phyloP scores from a whole-genome alignment of 352 stramenopile species.

The Phytophthora kernoviae region DNA sequence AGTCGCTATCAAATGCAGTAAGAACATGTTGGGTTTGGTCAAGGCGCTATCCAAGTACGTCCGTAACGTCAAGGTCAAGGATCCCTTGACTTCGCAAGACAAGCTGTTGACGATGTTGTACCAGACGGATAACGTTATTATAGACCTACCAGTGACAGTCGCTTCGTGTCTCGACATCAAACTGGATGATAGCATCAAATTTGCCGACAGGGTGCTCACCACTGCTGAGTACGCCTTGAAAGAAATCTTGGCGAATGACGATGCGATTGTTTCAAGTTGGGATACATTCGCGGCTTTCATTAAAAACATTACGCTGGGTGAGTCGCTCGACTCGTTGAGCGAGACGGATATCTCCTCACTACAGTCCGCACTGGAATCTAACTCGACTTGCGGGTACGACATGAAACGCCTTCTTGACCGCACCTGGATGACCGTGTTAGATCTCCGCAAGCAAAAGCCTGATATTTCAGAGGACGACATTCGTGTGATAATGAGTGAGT shows the following conservation, averaged over 20 bases:
- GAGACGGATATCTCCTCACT: constrained; percentile 36
- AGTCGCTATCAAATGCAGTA: constrained; percentile 39
- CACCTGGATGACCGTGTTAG: constrained; percentile 38
- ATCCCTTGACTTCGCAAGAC: constrained; percentile 37
- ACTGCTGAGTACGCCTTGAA: constrained; percentile 38
- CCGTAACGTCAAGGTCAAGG: constrained; percentile 32
- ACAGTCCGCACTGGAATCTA: constrained; percentile 28
- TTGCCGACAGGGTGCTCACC: constrained; percentile 36
- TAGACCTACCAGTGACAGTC: constrained; percentile 55
- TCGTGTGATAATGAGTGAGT: constrained; percentile 35
- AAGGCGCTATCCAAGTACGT: constrained; percentile 40
- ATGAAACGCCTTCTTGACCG: constrained; percentile 36
- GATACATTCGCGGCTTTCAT: constrained; percentile 36
- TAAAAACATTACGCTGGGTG: constrained; percentile 31
- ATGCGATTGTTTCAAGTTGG: constrained; percentile 41
- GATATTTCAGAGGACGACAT: constrained; percentile 36
- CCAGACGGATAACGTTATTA: constrained; percentile 48
- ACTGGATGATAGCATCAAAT: constrained; percentile 32
- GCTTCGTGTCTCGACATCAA: constrained; percentile 42
- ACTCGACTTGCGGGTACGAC: constrained; percentile 39
- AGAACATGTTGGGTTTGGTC: constrained; percentile 41
- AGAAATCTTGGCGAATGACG: constrained; percentile 43
- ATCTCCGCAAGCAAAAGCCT: constrained; percentile 28
- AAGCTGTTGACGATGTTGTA: constrained; percentile 44
- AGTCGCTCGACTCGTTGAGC: constrained; percentile 23